A percentile compares a stretch with the other conserved stretches of the same genome.
Conservation (phyloP, 1,139 yeast species). For the Taiozyma sp. region DNA sequence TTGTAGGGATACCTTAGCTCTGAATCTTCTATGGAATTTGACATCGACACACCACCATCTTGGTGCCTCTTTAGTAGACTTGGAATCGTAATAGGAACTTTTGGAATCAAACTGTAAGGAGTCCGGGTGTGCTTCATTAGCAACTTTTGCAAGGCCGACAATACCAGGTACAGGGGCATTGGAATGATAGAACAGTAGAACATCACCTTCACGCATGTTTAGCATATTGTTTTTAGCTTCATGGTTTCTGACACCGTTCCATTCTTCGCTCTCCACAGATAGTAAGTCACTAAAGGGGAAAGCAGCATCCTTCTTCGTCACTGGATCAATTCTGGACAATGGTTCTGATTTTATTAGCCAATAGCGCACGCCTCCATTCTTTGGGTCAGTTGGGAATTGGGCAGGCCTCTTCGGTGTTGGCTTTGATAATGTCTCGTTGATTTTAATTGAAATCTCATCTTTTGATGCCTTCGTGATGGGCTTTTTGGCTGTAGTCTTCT, state of each 20-base stretch:
- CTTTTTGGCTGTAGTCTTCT: not conserved
- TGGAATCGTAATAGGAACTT: slow-evolving; percentile 42
- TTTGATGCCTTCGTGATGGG: not conserved
- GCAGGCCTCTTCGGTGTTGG: slow-evolving; percentile 24
- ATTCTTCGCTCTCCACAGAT: slow-evolving; percentile 33
- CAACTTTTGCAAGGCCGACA: slow-evolving; percentile 40
- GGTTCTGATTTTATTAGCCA: slow-evolving; percentile 56
- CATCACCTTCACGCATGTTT: slow-evolving; percentile 39
- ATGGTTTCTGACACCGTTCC: slow-evolving; percentile 55
- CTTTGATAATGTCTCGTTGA: slow-evolving; percentile 3
- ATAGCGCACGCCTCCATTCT: slow-evolving; percentile 27
- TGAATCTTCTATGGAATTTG: slow-evolving; percentile 34
- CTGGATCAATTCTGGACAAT: slow-evolving; percentile 36
- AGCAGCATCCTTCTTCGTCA: slow-evolving; percentile 40
- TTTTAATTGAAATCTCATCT: slow-evolving; percentile 2
- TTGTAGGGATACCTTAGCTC: slow-evolving; percentile 33
- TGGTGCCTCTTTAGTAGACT: slow-evolving; percentile 35
- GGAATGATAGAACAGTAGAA: slow-evolving; percentile 46
- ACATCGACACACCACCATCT: slow-evolving; percentile 53
- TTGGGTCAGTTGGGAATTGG: slow-evolving; percentile 15
- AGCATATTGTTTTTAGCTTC: slow-evolving; percentile 47
- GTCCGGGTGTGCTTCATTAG: slow-evolving; percentile 38
- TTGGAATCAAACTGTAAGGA: slow-evolving; percentile 33
- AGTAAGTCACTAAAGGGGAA: slow-evolving; percentile 41
- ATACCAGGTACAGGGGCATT: slow-evolving; percentile 48